Evolutionary conservation across 2,329 filamentous ascomycete genomes (phyloP).

Genomic region (Venturia pyrina): DNA sequence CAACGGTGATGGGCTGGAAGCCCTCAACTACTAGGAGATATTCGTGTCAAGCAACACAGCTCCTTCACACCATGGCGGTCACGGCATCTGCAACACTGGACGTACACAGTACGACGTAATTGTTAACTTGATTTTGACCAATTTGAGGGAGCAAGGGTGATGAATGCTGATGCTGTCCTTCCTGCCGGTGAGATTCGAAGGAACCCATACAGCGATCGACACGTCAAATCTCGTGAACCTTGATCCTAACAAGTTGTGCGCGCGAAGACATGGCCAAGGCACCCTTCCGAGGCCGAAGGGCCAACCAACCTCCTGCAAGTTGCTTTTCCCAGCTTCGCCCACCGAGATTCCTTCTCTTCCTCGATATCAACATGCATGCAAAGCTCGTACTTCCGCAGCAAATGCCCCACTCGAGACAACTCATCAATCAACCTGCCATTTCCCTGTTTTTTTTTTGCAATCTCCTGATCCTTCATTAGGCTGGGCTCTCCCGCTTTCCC

Average conservation of each 20-base stretch:
- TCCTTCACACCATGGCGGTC: no score
- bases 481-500: background rate
- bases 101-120: no score
- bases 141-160: no score
- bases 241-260: background rate
- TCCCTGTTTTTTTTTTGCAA: background rate
- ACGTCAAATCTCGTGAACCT: background rate
- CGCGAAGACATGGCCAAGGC: background rate
- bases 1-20: background rate
- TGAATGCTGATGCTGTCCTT: background rate
- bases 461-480: background rate
- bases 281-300: background rate
- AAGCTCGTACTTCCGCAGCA: background rate
- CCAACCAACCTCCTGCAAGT: background rate
- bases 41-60: no score
- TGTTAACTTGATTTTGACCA: no score
- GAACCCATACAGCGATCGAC: background rate
- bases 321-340: background rate
- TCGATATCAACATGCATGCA: background rate
- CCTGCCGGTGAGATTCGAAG: background rate
- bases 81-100: background rate
- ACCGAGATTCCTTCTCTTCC: background rate
- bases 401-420: background rate
- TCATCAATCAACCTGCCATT: conserved; percentile 5
- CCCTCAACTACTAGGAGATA: background rate